Evolutionary conservation across 2,329 filamentous ascomycete genomes (phyloP).

Genomic region (Elsinoe fawcettii): DNA sequence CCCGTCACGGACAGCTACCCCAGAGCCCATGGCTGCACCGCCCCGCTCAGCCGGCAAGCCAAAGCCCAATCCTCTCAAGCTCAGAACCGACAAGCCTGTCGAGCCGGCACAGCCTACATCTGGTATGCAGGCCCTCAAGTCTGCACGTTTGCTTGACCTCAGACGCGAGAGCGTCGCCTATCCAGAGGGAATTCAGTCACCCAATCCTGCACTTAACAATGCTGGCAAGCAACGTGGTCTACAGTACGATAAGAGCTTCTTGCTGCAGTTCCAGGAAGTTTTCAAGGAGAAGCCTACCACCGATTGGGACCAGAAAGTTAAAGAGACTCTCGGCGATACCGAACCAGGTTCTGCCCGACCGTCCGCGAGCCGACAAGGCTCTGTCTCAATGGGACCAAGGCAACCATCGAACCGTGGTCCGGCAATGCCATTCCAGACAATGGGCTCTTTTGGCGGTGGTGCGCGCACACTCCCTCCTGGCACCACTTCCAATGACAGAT

Average conservation of each 20-base stretch:
- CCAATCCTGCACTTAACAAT: slow-evolving; percentile 86
- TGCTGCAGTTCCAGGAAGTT: slow-evolving; percentile 91
- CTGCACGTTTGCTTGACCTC: slow-evolving; percentile 77
- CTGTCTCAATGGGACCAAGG: slow-evolving; percentile 41
- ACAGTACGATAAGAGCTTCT: slow-evolving; percentile 91
- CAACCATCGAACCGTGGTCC: slow-evolving; percentile 28
- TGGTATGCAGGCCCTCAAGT: slow-evolving; percentile 86
- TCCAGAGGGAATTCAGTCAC: slow-evolving; percentile 73
- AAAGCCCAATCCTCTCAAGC: slow-evolving; percentile 83
- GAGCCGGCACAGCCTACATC: slow-evolving; percentile 91
- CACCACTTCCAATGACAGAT: slow-evolving; percentile 71
- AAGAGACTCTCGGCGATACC: slow-evolving; percentile 65
- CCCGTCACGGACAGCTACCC: slow-evolving; percentile 18
- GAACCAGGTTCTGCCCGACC: slow-evolving; percentile 51
- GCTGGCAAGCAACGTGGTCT: slow-evolving; percentile 73
- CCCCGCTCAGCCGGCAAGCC: slow-evolving; percentile 46
- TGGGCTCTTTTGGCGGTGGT: slow-evolving; percentile 61
- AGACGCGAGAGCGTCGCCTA: slow-evolving; percentile 68
- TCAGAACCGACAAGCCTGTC: slow-evolving; percentile 76
- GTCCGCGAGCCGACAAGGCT: slow-evolving; percentile 50
- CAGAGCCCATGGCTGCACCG: slow-evolving; percentile 24
- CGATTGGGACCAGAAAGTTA: slow-evolving; percentile 84
- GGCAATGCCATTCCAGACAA: slow-evolving; percentile 32
- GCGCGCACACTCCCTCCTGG: slow-evolving; percentile 59
- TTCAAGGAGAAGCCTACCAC: slow-evolving; percentile 95